These are phyloP conservation scores for Blastobotrys aristatus DNA, from an alignment of 1,139 yeast genomes.

Conservation along the genomic window DNA sequence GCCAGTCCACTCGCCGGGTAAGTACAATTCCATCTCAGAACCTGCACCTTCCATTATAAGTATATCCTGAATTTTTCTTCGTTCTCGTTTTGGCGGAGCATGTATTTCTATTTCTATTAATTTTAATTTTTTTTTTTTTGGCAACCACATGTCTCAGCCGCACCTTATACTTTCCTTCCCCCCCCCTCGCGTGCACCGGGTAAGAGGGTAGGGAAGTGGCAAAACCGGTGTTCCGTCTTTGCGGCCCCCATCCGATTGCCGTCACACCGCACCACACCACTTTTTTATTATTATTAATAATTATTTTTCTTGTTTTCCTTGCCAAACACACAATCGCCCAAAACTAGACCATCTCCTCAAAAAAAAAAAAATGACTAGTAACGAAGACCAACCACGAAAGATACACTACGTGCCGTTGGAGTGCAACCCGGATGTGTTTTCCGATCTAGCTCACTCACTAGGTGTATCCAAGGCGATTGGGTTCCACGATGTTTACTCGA, in stretches of 20 bases:
- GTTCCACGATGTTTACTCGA: conserved; percentile 78
- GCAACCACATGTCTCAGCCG: background rate
- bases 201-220: background rate
- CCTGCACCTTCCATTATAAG: background rate
- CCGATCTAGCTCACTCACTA: conserved; percentile 58
- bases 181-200: background rate
- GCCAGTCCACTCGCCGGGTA: conserved; percentile 19
- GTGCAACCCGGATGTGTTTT: conserved; percentile 82
- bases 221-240: no score
- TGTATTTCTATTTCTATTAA: background rate
- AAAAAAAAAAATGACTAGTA: no score
- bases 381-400: no score
- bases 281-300: no score
- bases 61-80: background rate
- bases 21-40: no score
- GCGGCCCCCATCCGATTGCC: no score
- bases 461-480: conserved; percentile 60
- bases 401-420: conserved; percentile 69
- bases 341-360: no score
- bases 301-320: no score
- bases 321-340: no score
- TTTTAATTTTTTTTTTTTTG: background rate
- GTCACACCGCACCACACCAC: no score
- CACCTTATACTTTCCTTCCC: background rate
- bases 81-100: no score